Percentiles rank a stretch among this genome's conserved stretches.
Evolutionary conservation across 2,329 filamentous ascomycete genomes (phyloP).

Genomic region (Leptosphaerulina australis): DNA sequence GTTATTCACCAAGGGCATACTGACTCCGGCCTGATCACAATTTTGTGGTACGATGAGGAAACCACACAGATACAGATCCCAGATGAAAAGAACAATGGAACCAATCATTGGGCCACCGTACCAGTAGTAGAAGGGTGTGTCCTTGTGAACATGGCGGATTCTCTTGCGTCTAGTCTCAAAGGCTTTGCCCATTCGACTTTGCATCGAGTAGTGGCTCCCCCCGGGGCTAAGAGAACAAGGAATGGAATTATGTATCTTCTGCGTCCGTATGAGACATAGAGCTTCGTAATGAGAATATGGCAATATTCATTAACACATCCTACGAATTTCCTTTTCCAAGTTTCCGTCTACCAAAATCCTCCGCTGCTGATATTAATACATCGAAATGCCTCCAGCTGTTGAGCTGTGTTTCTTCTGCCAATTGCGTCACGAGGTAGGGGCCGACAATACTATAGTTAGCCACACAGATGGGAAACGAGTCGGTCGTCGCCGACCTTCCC

Average conservation of each 20-base stretch:
- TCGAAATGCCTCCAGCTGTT: too few species aligned
- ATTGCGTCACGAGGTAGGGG: too few species aligned
- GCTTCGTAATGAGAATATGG: not conserved
- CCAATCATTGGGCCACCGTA: not conserved
- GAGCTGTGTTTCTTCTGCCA: too few species aligned
- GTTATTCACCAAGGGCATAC: constrained; percentile 1
- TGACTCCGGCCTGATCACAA: not conserved
- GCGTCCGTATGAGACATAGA: not conserved
- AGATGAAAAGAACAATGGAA: not conserved
- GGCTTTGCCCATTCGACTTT: not conserved
- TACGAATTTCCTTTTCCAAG: too few species aligned
- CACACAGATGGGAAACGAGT: too few species aligned
- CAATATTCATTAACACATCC: not conserved
- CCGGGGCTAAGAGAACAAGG: not conserved
- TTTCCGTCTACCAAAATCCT: too few species aligned
- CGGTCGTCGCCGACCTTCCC: too few species aligned
- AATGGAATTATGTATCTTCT: constrained; percentile 1
- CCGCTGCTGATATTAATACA: too few species aligned
- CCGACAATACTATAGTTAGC: too few species aligned
- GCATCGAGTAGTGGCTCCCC: not conserved
- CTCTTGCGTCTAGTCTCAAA: not conserved
- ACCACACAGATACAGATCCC: not conserved
- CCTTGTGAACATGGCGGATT: not conserved
- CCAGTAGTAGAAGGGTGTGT: not conserved
- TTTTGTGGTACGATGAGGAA: constrained; percentile 1